Percentiles rank a stretch among this genome's conserved stretches.
Conservation (phyloP, 345 rosid species). For the Eucalyptus cloeziana region DNA sequence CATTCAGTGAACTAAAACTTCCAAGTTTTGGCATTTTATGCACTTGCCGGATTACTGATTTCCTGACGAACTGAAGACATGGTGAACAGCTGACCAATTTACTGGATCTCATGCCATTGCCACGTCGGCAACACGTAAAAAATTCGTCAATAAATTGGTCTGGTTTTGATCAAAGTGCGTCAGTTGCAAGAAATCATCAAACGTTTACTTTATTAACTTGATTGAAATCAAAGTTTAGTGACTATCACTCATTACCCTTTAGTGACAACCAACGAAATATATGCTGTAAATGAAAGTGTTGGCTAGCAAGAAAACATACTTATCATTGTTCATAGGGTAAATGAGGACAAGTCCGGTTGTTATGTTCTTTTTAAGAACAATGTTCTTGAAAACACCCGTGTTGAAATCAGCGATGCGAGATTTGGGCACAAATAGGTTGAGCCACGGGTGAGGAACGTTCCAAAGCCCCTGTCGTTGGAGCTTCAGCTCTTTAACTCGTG, state of each 20-base stretch:
- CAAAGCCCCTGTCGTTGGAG: slow-evolving; percentile 16
- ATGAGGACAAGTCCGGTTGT: slow-evolving; percentile 1
- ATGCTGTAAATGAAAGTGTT: neutral
- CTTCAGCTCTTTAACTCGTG: slow-evolving; percentile 2
- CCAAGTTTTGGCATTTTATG: neutral
- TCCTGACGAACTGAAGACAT: neutral
- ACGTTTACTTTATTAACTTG: neutral
- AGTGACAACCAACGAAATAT: neutral
- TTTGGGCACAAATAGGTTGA: slow-evolving; percentile 23
- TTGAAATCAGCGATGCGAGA: slow-evolving; percentile 24
- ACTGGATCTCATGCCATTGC: neutral
- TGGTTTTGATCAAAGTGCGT: neutral
- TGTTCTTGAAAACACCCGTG: slow-evolving; percentile 15
- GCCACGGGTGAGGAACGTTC: slow-evolving; percentile 40
- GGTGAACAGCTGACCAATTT: neutral
- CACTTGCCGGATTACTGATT: neutral
- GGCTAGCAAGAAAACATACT: neutral
- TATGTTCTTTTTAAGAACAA: slow-evolving; percentile 9
- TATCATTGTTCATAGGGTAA: slow-evolving; percentile 1
- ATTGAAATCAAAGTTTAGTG: neutral
- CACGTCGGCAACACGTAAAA: neutral
- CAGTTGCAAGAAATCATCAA: neutral
- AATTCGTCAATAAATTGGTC: neutral
- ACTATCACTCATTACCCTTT: neutral
- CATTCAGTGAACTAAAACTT: neutral